phyloP scores from a whole-genome alignment of 2,329 filamentous ascomycete species.

The Bretziella fagacearum region DNA sequence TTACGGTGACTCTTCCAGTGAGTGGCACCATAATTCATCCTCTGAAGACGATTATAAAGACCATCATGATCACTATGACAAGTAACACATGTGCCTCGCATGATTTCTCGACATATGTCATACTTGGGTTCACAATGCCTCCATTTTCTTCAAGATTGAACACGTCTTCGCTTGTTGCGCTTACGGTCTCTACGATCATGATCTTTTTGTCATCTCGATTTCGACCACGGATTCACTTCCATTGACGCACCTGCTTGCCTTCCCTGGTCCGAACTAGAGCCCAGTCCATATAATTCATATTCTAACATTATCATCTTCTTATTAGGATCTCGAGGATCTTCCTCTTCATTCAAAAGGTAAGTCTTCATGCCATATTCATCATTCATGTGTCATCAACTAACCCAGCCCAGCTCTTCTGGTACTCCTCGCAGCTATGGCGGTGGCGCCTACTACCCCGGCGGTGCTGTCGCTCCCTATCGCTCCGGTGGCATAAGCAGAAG shows the following conservation, averaged over 20 bases:
- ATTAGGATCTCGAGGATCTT: slow-evolving; percentile 8
- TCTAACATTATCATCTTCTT: neutral
- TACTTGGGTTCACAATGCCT: too few species aligned
- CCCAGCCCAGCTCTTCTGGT: slow-evolving; percentile 32
- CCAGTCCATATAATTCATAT: neutral
- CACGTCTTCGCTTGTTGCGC: too few species aligned
- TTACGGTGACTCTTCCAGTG: too few species aligned
- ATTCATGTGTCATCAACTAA: slow-evolving; percentile 5
- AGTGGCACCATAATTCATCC: too few species aligned
- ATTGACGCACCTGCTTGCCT: neutral
- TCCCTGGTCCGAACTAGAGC: neutral
- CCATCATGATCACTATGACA: too few species aligned
- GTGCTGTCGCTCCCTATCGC: slow-evolving; percentile 42
- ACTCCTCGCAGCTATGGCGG: slow-evolving; percentile 40
- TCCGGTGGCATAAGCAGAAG: slow-evolving; percentile 33
- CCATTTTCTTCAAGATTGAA: too few species aligned
- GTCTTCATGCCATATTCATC: slow-evolving; percentile 1
- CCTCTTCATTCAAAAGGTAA: slow-evolving; percentile 9
- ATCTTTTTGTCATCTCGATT: too few species aligned
- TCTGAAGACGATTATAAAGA: too few species aligned
- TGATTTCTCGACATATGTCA: too few species aligned
- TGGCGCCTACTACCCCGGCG: slow-evolving; percentile 50
- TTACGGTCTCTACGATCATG: too few species aligned
- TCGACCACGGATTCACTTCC: too few species aligned
- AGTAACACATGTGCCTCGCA: too few species aligned